phyloP scores from a whole-genome alignment of 106 monocot genomes.

The Apostasia ramifera region DNA sequence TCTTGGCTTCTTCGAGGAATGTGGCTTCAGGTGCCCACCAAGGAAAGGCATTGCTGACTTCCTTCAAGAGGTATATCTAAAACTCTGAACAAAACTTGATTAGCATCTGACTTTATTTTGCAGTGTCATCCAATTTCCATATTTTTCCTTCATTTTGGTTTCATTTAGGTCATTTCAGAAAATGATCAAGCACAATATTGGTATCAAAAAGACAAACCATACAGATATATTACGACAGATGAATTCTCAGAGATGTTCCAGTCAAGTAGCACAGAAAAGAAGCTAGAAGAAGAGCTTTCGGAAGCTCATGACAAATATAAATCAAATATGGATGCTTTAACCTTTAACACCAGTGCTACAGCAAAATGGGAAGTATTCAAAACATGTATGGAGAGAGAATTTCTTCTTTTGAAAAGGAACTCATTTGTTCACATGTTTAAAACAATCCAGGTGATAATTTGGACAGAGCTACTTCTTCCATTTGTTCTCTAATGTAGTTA shows the following conservation, averaged over 20 bases:
- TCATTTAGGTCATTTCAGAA: constrained; percentile 8
- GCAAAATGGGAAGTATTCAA: constrained; percentile 16
- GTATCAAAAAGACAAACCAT: constrained; percentile 6
- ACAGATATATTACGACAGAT: constrained; percentile 3
- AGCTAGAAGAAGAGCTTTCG: constrained; percentile 8
- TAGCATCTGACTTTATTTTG: background rate
- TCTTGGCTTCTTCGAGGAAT: constrained; percentile 19
- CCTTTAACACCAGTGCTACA: constrained; percentile 1
- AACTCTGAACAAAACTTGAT: background rate
- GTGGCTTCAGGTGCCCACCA: constrained; percentile 18
- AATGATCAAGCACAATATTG: constrained; percentile 25
- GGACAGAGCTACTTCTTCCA: background rate
- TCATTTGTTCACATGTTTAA: constrained; percentile 10
- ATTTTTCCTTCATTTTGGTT: background rate
- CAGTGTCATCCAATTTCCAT: background rate
- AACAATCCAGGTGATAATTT: constrained; percentile 1
- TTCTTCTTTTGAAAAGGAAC: constrained; percentile 12
- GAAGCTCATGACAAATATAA: background rate
- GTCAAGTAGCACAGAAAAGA: constrained; percentile 6
- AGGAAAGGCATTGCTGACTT: constrained; percentile 20
- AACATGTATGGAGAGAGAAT: constrained; percentile 19
- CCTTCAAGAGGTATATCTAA: constrained; percentile 13
- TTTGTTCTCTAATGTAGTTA: background rate
- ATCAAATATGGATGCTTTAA: background rate
- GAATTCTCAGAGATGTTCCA: constrained; percentile 3